Conservation (phyloP, 73 alveolate genomes). For the Diophrys sp. region DNA sequence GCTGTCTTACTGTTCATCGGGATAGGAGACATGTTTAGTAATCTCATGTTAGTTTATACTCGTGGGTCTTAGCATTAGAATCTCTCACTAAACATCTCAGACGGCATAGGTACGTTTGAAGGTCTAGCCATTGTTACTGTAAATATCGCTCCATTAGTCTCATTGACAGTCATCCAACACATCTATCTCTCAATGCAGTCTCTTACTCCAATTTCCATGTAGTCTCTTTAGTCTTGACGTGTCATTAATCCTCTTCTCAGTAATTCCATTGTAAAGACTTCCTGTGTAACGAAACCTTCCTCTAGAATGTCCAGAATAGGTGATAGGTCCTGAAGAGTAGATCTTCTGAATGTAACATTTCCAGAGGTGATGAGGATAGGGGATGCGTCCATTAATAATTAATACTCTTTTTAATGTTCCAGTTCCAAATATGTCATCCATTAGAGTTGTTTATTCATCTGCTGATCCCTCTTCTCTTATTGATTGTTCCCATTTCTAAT, state of each 20-base stretch:
- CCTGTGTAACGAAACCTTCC: not conserved
- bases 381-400: not conserved
- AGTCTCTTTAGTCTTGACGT: not conserved
- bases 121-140: not conserved
- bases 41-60: no score
- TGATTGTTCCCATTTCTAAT: no score
- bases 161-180: not conserved
- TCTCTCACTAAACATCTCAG: no score
- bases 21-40: no score
- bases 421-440: no score
- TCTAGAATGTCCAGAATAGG: not conserved
- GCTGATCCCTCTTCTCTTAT: no score
- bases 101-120: not conserved
- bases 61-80: no score
- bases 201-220: not conserved
- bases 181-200: not conserved
- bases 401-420: no score
- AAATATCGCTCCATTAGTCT: not conserved
- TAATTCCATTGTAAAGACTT: not conserved
- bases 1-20: no score
- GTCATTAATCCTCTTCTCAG: not conserved
- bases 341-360: not conserved
- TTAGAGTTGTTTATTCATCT: no score
- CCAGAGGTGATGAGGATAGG: not conserved
- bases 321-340: not conserved